Percentiles rank a stretch among this genome's conserved stretches.
phyloP scores from a whole-genome alignment of 169 alveolate species.

The Eimeria tenella region DNA sequence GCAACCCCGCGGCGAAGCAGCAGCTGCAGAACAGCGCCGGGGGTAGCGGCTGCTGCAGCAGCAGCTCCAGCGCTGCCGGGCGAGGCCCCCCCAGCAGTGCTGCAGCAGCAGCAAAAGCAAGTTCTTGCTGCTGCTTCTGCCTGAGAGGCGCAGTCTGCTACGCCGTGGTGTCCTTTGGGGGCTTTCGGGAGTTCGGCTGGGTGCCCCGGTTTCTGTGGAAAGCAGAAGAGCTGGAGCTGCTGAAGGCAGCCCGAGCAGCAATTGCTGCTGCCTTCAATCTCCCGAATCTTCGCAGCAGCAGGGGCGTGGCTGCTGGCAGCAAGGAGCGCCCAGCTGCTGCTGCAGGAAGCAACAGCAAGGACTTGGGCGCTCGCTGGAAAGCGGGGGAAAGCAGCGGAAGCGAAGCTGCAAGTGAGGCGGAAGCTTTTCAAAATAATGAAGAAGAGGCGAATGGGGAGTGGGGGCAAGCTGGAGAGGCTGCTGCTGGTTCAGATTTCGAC shows the following conservation, averaged over 20 bases:
- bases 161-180: slow-evolving; percentile 56
- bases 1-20: slow-evolving; percentile 4
- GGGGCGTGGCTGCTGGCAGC: neutral
- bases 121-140: slow-evolving; percentile 28
- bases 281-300: neutral
- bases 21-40: neutral
- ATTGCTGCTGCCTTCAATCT: slow-evolving; percentile 6
- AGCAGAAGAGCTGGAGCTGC: neutral
- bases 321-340: too few relatives aligned
- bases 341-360: too few relatives aligned
- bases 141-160: slow-evolving; percentile 57
- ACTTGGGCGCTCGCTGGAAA: too few relatives aligned
- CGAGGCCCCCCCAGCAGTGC: neutral
- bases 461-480: neutral
- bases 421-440: neutral
- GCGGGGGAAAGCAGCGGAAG: neutral
- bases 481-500: slow-evolving; percentile 32
- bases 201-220: slow-evolving; percentile 68
- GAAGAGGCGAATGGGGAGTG: neutral
- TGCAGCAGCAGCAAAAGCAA: neutral
- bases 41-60: slow-evolving; percentile 41
- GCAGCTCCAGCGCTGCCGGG: slow-evolving; percentile 35
- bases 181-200: slow-evolving; percentile 57
- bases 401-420: neutral
- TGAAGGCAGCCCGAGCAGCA: slow-evolving; percentile 61